Evolutionary conservation across 148 eudicot genomes (phyloP).

Genomic region (Vaccinium macrocarpon): DNA sequence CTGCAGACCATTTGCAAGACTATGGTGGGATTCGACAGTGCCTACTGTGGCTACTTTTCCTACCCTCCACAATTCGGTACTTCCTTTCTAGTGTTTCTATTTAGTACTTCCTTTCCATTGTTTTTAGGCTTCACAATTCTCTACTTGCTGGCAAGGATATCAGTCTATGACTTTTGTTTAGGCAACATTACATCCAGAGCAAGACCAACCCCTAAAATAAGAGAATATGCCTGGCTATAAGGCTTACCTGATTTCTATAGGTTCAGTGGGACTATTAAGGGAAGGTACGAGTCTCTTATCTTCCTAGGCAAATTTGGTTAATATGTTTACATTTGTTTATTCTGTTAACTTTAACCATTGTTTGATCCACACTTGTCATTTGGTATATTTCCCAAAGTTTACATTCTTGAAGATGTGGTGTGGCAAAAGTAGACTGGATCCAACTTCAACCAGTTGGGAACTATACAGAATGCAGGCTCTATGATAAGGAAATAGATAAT

Average conservation of each 20-base stretch:
- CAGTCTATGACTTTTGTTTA: conserved; percentile 20
- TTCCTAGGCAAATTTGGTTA: background rate
- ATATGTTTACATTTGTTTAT: background rate
- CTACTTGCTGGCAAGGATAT: too few relatives aligned
- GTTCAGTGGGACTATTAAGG: conserved; percentile 72
- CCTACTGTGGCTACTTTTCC: conserved; percentile 70
- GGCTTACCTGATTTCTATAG: conserved; percentile 90
- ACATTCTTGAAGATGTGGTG: background rate
- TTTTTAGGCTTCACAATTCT: background rate
- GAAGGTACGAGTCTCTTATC: conserved; percentile 39
- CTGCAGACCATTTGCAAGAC: conserved; percentile 73
- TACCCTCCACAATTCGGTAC: conserved; percentile 44
- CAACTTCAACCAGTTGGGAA: background rate
- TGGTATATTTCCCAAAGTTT: background rate
- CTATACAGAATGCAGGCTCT: background rate
- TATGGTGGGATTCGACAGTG: conserved; percentile 97
- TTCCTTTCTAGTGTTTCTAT: too few relatives aligned
- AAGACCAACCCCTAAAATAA: conserved; percentile 69
- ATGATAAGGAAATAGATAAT: background rate
- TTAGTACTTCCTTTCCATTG: conserved; percentile 11
- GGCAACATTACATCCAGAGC: conserved; percentile 86
- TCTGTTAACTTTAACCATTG: background rate
- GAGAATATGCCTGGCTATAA: conserved; percentile 90
- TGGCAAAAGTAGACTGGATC: background rate
- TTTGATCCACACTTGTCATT: background rate